phyloP scores from a whole-genome alignment of 2,329 filamentous ascomycete species.

The Sphaerostilbella broomeana region DNA sequence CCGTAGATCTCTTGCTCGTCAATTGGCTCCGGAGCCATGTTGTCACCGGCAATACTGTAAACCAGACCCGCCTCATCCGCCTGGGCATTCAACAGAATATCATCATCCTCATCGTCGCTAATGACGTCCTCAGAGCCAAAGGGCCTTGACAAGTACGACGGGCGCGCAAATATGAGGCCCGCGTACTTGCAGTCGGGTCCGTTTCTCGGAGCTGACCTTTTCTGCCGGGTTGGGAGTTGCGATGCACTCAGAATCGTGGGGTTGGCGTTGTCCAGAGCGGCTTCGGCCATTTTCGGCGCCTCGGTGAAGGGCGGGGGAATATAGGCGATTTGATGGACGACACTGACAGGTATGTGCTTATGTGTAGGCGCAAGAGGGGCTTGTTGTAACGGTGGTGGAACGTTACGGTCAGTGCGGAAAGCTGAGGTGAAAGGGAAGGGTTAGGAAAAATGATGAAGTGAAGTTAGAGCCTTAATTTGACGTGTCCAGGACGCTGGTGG shows the following conservation, averaged over 20 bases:
- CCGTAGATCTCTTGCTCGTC: constrained; percentile 97
- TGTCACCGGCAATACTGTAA: constrained; percentile 33
- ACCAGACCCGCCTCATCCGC: constrained; percentile 30
- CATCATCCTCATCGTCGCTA: constrained; percentile 41
- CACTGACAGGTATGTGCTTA: too few relatives aligned
- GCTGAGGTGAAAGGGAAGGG: too few relatives aligned
- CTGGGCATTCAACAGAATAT: constrained; percentile 17
- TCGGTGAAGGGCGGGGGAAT: background rate
- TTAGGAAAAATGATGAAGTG: too few relatives aligned
- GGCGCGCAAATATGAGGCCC: constrained; percentile 40
- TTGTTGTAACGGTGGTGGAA: too few relatives aligned
- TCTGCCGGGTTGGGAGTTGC: constrained; percentile 75
- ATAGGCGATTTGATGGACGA: too few relatives aligned
- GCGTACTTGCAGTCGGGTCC: constrained; percentile 43
- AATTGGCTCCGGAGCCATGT: constrained; percentile 70
- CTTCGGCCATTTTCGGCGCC: constrained; percentile 19
- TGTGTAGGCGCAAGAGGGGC: too few relatives aligned
- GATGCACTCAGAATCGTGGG: constrained; percentile 84
- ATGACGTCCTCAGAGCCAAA: constrained; percentile 33
- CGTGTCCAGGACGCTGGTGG: too few relatives aligned
- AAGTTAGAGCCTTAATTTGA: too few relatives aligned
- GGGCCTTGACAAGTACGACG: constrained; percentile 36
- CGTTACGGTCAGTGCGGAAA: background rate
- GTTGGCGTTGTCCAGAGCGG: constrained; percentile 68
- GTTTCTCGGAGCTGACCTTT: constrained; percentile 39